Percentiles rank a stretch among this genome's conserved stretches.
These are phyloP conservation scores for Lasiosphaeris hirsuta DNA, from an alignment of 495 filamentous ascomycete genomes.

Conservation along the genomic window DNA sequence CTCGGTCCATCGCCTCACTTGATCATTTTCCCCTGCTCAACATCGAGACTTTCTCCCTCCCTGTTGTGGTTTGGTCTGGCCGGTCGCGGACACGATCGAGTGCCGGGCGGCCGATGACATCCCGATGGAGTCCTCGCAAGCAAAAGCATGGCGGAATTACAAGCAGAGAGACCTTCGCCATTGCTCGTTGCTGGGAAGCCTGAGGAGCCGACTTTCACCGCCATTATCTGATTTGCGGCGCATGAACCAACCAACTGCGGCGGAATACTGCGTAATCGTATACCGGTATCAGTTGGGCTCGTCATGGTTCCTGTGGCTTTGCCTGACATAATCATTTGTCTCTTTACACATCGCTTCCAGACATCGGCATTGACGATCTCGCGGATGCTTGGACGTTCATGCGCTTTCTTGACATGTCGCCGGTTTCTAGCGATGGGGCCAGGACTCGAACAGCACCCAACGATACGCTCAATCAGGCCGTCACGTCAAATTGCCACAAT, in stretches of 20 bases:
- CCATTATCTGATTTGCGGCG: slow-evolving; percentile 8
- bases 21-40: neutral
- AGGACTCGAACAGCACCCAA: neutral
- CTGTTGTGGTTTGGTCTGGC: too few species aligned
- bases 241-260: slow-evolving; percentile 8
- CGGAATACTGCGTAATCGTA: too few species aligned
- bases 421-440: neutral
- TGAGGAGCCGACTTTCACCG: slow-evolving; percentile 1
- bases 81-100: neutral
- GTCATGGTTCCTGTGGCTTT: neutral
- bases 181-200: slow-evolving; percentile 8
- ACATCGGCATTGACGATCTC: slow-evolving; percentile 12
- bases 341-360: neutral
- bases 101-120: neutral
- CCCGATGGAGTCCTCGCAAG: too few species aligned
- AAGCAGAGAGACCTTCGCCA: neutral
- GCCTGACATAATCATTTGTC: slow-evolving; percentile 14
- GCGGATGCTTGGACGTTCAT: slow-evolving; percentile 8
- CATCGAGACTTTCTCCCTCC: too few species aligned
- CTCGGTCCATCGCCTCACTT: neutral
- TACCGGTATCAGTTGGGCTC: too few species aligned
- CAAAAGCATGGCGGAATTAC: neutral
- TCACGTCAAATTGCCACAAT: slow-evolving; percentile 1
- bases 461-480: neutral
- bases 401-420: neutral